Evolutionary conservation across 306 rosid species (phyloP), one percentile per base, ranked within the genome.

Genomic region (Elaeagnus macrophylla): DNA sequence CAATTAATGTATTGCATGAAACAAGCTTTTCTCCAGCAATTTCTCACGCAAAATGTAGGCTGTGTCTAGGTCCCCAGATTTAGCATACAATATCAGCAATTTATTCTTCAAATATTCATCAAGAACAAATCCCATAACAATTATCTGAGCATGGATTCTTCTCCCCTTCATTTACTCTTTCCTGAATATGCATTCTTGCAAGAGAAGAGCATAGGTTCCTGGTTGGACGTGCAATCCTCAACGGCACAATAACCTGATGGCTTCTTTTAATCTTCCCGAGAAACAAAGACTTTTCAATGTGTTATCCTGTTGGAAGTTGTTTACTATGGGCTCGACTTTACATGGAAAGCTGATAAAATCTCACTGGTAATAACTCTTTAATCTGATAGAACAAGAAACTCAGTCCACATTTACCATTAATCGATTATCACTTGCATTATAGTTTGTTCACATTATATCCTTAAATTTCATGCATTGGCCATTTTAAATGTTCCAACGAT

Each of bases 141-240:
- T 62, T 81, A 80, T 80, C 17, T 80, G 82, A 6, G 84, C 78
- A 66, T 70, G 83, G 51, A 85, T 77, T 71, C 70, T 72, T 69
- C 71, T 81, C 42, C 86, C 89, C 58, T 59, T 71, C 69, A 12
- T 47, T 61, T 78, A 77, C 56, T 78, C 70, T 77, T 83, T 83
- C 76, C 81, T 77, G 59, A 58, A 79, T 61, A 83, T 77, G 64
- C 94, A 73, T 65, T 89, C 94, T 77, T 89, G 94, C 75, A 85
- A 72, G 61, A 85, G 71, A 73, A 89, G 84, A 42, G 82, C 67
- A 67, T 79, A 85, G n/a, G 88, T 77, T 49, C 60, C 62, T 5
- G 74, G 66, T 35, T 73, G 65, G 42, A 72, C 73, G n/a, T 48
- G 69, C 48, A 62, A 39, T 51, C 78, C 72, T 12, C 69, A 54